Conservation (phyloP, 2,329 filamentous ascomycete species). For the Pseudogymnoascus sp. region DNA sequence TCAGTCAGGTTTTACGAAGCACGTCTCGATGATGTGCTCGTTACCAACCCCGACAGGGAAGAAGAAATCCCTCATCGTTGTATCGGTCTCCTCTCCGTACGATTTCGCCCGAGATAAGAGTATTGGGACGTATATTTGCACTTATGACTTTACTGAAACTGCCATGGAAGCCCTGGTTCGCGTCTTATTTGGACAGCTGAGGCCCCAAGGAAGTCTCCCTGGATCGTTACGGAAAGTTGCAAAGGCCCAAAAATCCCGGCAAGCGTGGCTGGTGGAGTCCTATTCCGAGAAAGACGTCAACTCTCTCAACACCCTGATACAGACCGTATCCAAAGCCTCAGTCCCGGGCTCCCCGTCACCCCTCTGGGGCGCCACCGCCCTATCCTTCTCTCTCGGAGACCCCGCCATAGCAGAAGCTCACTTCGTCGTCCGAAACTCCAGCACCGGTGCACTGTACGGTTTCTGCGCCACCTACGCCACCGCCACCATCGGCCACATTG, state of each 20-base stretch:
- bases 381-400: conserved; percentile 68
- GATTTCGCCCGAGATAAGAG: conserved; percentile 90
- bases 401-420: conserved; percentile 71
- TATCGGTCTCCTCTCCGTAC: conserved; percentile 91
- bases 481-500: conserved; percentile 57
- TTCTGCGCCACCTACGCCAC: conserved; percentile 86
- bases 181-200: conserved; percentile 70
- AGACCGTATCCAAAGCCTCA: conserved; percentile 59
- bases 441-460: conserved; percentile 81
- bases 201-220: conserved; percentile 52
- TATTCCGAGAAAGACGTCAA: conserved; percentile 74
- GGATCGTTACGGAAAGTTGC: conserved; percentile 80
- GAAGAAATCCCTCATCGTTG: conserved; percentile 83
- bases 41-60: conserved; percentile 69
- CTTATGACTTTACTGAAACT: conserved; percentile 92
- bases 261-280: conserved; percentile 89
- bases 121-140: conserved; percentile 89
- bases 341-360: conserved; percentile 56
- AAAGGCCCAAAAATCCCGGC: conserved; percentile 79
- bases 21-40: conserved; percentile 91
- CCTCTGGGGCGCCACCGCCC: conserved; percentile 60
- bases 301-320: conserved; percentile 69
- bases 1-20: conserved; percentile 90
- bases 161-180: conserved; percentile 79
- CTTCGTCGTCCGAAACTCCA: conserved; percentile 90